Evolutionary conservation across 2,329 filamentous ascomycete species (phyloP).

Genomic region (Ilyonectria mors-panacis): DNA sequence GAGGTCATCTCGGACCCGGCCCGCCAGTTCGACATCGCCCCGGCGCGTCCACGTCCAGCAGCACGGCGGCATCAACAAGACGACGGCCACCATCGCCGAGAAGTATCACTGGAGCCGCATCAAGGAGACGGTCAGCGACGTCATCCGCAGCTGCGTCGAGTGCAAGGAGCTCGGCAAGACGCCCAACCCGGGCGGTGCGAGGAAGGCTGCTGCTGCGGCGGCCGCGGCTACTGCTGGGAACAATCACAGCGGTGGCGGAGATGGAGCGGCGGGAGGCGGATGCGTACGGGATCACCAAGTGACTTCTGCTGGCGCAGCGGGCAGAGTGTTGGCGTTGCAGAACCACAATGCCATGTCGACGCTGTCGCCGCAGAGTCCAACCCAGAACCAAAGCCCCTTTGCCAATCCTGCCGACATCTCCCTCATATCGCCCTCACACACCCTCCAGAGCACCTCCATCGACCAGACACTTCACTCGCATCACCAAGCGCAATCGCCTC

Average conservation of each 20-base stretch:
- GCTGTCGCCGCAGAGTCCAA: conserved; percentile 45
- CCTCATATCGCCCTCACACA: conserved; percentile 57
- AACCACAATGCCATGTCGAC: conserved; percentile 47
- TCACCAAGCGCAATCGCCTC: conserved; percentile 38
- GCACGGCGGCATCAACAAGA: conserved; percentile 98
- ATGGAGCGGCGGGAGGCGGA: conserved; percentile 17
- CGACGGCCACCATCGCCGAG: conserved; percentile 92
- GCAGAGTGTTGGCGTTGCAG: conserved; percentile 50
- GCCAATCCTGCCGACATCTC: conserved; percentile 66
- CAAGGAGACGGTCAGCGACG: conserved; percentile 95
- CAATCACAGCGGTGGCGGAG: conserved; percentile 20
- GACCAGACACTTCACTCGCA: conserved; percentile 46
- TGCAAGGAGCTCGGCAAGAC: conserved; percentile 86
- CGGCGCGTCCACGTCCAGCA: conserved; percentile 79
- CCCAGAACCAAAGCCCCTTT: conserved; percentile 57
- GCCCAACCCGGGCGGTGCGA: conserved; percentile 50
- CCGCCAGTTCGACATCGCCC: conserved; percentile 90
- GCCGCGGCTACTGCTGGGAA: conserved; percentile 12
- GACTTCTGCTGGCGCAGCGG: conserved; percentile 34
- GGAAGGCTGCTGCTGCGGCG: conserved; percentile 34
- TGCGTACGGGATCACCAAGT: conserved; percentile 33
- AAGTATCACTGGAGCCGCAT: conserved; percentile 98
- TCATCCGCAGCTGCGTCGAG: conserved; percentile 91
- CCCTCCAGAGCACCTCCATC: conserved; percentile 49
- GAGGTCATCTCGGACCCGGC: conserved; percentile 94